Base-by-base conservation (phyloP, 2,329 filamentous ascomycete species). In the Sordariomycetes sp. region DNA sequence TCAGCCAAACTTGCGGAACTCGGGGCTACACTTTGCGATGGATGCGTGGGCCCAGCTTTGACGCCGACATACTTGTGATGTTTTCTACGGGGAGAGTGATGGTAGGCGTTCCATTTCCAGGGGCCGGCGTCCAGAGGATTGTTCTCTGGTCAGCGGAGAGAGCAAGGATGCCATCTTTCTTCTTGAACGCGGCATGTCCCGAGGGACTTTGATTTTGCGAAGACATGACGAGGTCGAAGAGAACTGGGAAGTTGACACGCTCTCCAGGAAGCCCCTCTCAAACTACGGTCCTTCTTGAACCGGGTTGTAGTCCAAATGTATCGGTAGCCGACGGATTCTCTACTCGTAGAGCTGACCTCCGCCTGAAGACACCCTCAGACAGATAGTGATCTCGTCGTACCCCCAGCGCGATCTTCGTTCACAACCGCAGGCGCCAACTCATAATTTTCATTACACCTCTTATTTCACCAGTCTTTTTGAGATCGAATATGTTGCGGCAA, bases 131-230 rank as follows among this genome's bases (percentile, higher is more conserved):
- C 93, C 93, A 99, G 70, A 83, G 87, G 61, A 97, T 82, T 43
- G 80, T 84, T 67, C 82, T 82, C 66, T 83, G 79, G 71, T 96
- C 90, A 59, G 80, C 76, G 18, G 88, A 85, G 65, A 97, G 78
- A 28, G 84, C 82, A 66, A 99, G 76, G 61, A 83, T 82, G 69
- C 94, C 94, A 77, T 97, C 89, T 73, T 96, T 94, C 78, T 97
- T 99, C 76, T 97, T 97, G 80, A 94, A 97, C 60, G 86, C 78
- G 57, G 88, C 86, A 62, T 81, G 82, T 60, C 86, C 89, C 64
- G 77, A 80, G 57, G 82, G 83, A 61, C 79, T 28, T 32, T 37
- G 24, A 4, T 35, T 43, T 14, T 25, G 22, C 12, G 43, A 71
- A 32, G 80, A 74, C 83, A 87, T 86, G 53, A 57, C 65, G 60